These are phyloP conservation scores for Neurospora sp. DNA, from an alignment of 495 filamentous ascomycete species.

Conservation along the genomic window DNA sequence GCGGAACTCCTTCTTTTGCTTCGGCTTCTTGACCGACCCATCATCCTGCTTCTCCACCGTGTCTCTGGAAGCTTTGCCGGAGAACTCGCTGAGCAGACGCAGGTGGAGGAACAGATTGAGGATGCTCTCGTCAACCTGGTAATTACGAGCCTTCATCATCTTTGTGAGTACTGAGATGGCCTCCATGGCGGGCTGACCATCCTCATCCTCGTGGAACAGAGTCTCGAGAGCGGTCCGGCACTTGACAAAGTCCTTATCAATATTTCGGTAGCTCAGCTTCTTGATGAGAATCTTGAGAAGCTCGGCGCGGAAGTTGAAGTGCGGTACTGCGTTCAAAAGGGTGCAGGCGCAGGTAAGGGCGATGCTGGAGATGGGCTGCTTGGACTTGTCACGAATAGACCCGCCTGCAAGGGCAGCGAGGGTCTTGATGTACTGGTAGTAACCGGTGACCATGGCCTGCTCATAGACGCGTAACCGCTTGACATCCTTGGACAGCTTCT, in stretches of 20 bases:
- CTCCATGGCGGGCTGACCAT: slow-evolving; percentile 78
- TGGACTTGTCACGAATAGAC: slow-evolving; percentile 27
- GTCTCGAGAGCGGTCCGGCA: slow-evolving; percentile 71
- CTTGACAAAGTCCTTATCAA: slow-evolving; percentile 65
- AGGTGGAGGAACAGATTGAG: slow-evolving; percentile 88
- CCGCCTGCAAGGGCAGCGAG: slow-evolving; percentile 29
- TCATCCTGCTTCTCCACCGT: slow-evolving; percentile 51
- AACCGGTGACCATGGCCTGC: slow-evolving; percentile 68
- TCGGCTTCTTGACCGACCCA: slow-evolving; percentile 49
- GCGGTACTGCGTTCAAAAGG: slow-evolving; percentile 68
- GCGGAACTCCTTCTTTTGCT: slow-evolving; percentile 53
- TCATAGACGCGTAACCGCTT: slow-evolving; percentile 71
- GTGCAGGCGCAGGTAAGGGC: slow-evolving; percentile 79
- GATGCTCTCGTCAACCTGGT: slow-evolving; percentile 70
- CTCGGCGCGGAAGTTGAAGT: slow-evolving; percentile 92
- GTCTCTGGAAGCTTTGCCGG: slow-evolving; percentile 67
- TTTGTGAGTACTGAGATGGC: slow-evolving; percentile 76
- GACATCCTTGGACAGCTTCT: slow-evolving; percentile 87
- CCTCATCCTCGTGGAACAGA: slow-evolving; percentile 77
- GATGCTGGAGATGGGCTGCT: slow-evolving; percentile 48
- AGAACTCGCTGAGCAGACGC: slow-evolving; percentile 77
- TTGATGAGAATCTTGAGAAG: slow-evolving; percentile 77
- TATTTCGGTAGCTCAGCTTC: slow-evolving; percentile 57
- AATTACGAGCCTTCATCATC: slow-evolving; percentile 85
- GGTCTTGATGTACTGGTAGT: slow-evolving; percentile 71